These are phyloP conservation scores for Thoreauomyces humboldtii DNA, from an alignment of 192 early-diverging fungal genomes.

Conservation along the genomic window DNA sequence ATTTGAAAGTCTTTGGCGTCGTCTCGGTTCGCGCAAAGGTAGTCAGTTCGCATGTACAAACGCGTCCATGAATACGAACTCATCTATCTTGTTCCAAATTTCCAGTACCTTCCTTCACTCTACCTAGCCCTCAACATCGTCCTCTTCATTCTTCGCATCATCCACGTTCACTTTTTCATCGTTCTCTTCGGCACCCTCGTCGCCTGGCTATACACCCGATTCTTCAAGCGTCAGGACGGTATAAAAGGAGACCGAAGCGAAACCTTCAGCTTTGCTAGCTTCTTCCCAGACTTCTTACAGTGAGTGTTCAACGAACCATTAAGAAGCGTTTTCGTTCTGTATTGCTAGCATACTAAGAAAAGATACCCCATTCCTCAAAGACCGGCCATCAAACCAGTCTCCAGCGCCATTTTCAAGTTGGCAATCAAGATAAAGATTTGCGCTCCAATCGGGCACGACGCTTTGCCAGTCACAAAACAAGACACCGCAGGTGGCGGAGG, in stretches of 20 bases:
- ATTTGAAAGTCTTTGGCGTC: slow-evolving; percentile 60
- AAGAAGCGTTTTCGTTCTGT: background rate
- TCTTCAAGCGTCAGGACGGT: slow-evolving; percentile 77
- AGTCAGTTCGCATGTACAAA: slow-evolving; percentile 31
- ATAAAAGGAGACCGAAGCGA: slow-evolving; percentile 85
- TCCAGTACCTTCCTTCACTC: slow-evolving; percentile 49
- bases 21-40: slow-evolving; percentile 78
- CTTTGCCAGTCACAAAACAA: background rate
- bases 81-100: background rate
- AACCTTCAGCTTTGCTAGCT: slow-evolving; percentile 84
- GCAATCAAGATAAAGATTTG: slow-evolving; percentile 55
- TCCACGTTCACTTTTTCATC: slow-evolving; percentile 62
- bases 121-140: slow-evolving; percentile 41
- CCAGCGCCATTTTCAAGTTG: slow-evolving; percentile 59
- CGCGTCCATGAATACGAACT: slow-evolving; percentile 21
- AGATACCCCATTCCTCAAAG: slow-evolving; percentile 26
- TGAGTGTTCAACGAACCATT: slow-evolving; percentile 31
- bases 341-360: background rate
- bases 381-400: slow-evolving; percentile 61
- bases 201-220: slow-evolving; percentile 82
- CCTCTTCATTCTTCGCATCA: slow-evolving; percentile 45
- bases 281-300: slow-evolving; percentile 84
- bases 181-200: slow-evolving; percentile 70
- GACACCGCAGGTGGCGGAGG: slow-evolving; percentile 1
- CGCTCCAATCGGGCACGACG: slow-evolving; percentile 37